phyloP scores from a whole-genome alignment of 768 basidiomycete genomes.

The Pisolithus microcarpus region DNA sequence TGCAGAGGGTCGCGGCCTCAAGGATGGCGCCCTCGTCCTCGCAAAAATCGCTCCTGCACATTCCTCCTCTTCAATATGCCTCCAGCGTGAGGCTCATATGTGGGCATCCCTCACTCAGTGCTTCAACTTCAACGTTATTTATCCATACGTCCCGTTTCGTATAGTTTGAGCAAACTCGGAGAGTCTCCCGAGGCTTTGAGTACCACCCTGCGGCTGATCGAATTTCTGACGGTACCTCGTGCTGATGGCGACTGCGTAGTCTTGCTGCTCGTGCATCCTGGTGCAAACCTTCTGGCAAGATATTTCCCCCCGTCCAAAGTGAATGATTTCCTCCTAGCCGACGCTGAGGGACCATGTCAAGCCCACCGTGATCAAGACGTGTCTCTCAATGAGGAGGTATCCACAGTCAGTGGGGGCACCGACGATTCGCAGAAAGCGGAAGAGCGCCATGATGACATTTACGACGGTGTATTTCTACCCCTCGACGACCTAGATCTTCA shows the following conservation, averaged over 20 bases:
- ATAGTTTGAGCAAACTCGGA: constrained; percentile 24
- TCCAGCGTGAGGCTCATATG: constrained; percentile 72
- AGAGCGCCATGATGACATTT: background rate
- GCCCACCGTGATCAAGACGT: constrained; percentile 41
- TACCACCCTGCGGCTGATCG: constrained; percentile 51
- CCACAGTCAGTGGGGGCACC: background rate
- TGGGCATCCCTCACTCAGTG: constrained; percentile 22
- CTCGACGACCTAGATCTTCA: constrained; percentile 27
- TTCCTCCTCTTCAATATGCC: constrained; percentile 63
- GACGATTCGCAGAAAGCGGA: background rate
- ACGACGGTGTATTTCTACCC: background rate
- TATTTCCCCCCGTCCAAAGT: constrained; percentile 62
- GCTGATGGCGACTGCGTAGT: constrained; percentile 63
- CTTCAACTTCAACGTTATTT: background rate
- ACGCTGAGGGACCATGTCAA: constrained; percentile 37
- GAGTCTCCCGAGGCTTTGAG: constrained; percentile 44
- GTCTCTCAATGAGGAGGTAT: constrained; percentile 38
- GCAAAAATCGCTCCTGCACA: constrained; percentile 71
- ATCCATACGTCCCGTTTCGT: background rate
- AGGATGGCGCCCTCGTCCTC: constrained; percentile 60
- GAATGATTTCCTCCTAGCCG: constrained; percentile 58
- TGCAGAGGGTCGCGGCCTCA: constrained; percentile 61
- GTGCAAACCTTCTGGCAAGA: constrained; percentile 60
- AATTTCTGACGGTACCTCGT: constrained; percentile 60
- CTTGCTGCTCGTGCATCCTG: constrained; percentile 64